Evolutionary conservation across 1,284 basidiomycete species (phyloP).

Genomic region (Cutaneotrichosporon cyanovorans): DNA sequence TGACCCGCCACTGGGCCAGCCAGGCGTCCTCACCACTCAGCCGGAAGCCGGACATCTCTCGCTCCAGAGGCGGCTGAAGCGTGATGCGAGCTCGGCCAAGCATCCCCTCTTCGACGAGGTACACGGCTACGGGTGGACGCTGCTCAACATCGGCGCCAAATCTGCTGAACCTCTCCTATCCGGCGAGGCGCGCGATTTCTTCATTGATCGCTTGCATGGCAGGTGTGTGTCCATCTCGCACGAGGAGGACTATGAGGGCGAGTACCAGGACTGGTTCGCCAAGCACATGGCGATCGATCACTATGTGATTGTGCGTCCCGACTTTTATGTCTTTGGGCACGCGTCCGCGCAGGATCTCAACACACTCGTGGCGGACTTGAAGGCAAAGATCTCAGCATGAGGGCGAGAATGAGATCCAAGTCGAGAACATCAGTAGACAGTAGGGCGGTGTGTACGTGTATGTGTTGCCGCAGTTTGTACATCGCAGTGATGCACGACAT

Average conservation of each 20-base stretch:
- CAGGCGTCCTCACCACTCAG: conserved; percentile 10
- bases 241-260: conserved; percentile 2
- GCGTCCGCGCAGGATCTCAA: conserved; percentile 1
- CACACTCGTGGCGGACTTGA: conserved; percentile 1
- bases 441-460: too few species aligned
- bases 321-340: conserved; percentile 15
- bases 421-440: too few species aligned
- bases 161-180: not conserved
- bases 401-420: too few species aligned
- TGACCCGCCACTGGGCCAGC: conserved; percentile 10
- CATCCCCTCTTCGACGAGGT: conserved; percentile 4
- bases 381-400: not conserved
- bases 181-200: not conserved
- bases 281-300: not conserved
- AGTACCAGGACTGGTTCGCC: conserved; percentile 9
- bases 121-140: conserved; percentile 11
- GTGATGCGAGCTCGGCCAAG: not conserved
- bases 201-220: not conserved
- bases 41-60: conserved; percentile 5
- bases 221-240: conserved; percentile 1
- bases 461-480: too few species aligned
- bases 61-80: conserved; percentile 1
- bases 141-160: conserved; percentile 3
- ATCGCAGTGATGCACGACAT: too few species aligned
- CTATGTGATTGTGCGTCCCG: conserved; percentile 7